These are phyloP conservation scores for Lyophyllum decastes DNA, from an alignment of 768 basidiomycete genomes.

Conservation along the genomic window DNA sequence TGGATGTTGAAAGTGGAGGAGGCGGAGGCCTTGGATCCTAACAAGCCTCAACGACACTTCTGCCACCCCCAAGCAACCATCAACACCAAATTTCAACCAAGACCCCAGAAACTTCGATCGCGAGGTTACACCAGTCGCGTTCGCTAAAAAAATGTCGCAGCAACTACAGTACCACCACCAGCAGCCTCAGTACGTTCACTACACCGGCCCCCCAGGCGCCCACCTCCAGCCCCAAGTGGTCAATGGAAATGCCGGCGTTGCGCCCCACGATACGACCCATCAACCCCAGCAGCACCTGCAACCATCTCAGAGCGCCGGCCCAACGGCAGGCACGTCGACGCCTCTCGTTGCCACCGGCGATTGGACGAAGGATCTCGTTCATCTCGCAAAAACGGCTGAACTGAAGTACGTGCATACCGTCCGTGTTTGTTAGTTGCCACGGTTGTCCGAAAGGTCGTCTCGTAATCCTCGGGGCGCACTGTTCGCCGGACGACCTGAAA, in stretches of 20 bases:
- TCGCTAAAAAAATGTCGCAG: constrained; percentile 41
- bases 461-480: background rate
- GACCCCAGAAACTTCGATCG: constrained; percentile 45
- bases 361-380: constrained; percentile 86
- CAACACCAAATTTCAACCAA: background rate
- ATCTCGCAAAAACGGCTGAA: constrained; percentile 85
- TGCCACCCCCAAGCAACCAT: constrained; percentile 8
- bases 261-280: constrained; percentile 29
- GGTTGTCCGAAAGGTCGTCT: background rate
- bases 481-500: background rate
- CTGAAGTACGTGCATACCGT: constrained; percentile 67
- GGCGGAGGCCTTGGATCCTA: background rate
- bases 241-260: constrained; percentile 20
- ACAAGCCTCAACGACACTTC: constrained; percentile 9
- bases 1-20: background rate
- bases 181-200: constrained; percentile 39
- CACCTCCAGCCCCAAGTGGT: constrained; percentile 18
- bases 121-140: constrained; percentile 23
- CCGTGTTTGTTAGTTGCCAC: constrained; percentile 2
- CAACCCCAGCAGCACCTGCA: constrained; percentile 29
- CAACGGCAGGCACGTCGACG: constrained; percentile 23
- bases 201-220: constrained; percentile 29
- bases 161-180: constrained; percentile 33
- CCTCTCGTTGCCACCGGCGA: constrained; percentile 81
- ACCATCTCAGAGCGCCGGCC: constrained; percentile 24